These are phyloP conservation scores for Haematococcus sp. DNA, from an alignment of 139 green algal genomes.

Conservation along the genomic window DNA sequence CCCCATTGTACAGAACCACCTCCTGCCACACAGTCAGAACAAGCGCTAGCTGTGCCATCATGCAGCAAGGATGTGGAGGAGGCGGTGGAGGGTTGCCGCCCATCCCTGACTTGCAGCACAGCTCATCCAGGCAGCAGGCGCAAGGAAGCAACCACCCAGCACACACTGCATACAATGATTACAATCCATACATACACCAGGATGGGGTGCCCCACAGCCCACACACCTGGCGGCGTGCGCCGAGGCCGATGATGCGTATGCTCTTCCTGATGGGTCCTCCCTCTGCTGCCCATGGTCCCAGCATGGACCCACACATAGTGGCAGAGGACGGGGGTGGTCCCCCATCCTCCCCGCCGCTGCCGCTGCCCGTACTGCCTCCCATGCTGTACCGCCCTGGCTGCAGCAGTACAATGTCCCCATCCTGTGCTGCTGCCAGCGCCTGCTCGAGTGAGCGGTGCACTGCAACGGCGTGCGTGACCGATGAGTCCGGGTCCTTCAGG, in stretches of 20 bases:
- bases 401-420: conserved; percentile 34
- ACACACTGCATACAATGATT: too few relatives aligned
- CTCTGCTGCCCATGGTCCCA: neutral
- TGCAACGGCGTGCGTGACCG: neutral
- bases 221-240: neutral
- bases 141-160: too few relatives aligned
- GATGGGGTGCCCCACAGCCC: neutral
- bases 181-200: neutral
- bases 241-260: conserved; percentile 6
- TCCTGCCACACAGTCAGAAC: neutral
- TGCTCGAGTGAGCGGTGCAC: conserved; percentile 3
- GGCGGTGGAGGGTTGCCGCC: too few relatives aligned
- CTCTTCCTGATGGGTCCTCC: neutral
- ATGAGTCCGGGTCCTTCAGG: too few relatives aligned
- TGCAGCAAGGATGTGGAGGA: too few relatives aligned
- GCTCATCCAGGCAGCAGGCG: too few relatives aligned
- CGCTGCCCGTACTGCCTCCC: conserved; percentile 12
- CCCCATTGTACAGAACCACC: conserved; percentile 26
- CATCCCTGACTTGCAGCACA: too few relatives aligned
- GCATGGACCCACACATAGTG: neutral
- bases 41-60: neutral
- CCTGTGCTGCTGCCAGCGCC: conserved; percentile 12
- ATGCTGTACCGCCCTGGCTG: conserved; percentile 32
- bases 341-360: conserved; percentile 10
- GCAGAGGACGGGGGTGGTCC: neutral